Percentiles rank a stretch among this genome's conserved stretches.
phyloP scores from a whole-genome alignment of 768 basidiomycete genomes.

The Botryobasidium botryosum region DNA sequence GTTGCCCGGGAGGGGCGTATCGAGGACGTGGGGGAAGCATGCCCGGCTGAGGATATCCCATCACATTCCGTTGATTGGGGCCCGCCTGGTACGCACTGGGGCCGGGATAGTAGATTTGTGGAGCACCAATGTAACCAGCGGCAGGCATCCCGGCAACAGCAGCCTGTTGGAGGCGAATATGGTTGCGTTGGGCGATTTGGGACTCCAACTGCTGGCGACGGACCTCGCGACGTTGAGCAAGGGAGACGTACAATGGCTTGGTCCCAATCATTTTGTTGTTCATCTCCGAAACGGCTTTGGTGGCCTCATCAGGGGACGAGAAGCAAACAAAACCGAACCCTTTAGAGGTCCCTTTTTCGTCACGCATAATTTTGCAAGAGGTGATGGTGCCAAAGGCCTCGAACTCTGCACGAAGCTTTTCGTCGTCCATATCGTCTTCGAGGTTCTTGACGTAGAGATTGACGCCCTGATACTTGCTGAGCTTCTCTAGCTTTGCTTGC shows the following conservation, averaged over 20 bases:
- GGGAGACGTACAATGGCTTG: constrained; percentile 96
- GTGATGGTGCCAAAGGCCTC: constrained; percentile 95
- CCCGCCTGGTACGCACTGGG: constrained; percentile 44
- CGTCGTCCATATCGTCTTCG: constrained; percentile 95
- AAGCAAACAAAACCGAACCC: constrained; percentile 99
- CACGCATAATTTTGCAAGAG: constrained; percentile 98
- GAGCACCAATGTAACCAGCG: constrained; percentile 61
- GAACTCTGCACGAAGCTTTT: constrained; percentile 90
- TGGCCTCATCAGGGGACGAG: constrained; percentile 95
- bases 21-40: constrained; percentile 71
- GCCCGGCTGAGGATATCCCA: constrained; percentile 61
- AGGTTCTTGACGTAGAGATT: constrained; percentile 99
- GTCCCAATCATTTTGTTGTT: constrained; percentile 99
- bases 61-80: constrained; percentile 55
- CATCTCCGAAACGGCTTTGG: constrained; percentile 99
- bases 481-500: constrained; percentile 89
- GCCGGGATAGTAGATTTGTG: constrained; percentile 70
- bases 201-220: constrained; percentile 96
- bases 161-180: constrained; percentile 92
- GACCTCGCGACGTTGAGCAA: constrained; percentile 95
- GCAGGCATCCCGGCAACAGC: constrained; percentile 68
- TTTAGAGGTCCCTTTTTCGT: constrained; percentile 83
- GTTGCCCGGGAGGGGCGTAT: constrained; percentile 52
- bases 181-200: constrained; percentile 95
- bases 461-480: constrained; percentile 96